Conservation (phyloP, 345 rosid species). For the Bruguiera sexangula region DNA sequence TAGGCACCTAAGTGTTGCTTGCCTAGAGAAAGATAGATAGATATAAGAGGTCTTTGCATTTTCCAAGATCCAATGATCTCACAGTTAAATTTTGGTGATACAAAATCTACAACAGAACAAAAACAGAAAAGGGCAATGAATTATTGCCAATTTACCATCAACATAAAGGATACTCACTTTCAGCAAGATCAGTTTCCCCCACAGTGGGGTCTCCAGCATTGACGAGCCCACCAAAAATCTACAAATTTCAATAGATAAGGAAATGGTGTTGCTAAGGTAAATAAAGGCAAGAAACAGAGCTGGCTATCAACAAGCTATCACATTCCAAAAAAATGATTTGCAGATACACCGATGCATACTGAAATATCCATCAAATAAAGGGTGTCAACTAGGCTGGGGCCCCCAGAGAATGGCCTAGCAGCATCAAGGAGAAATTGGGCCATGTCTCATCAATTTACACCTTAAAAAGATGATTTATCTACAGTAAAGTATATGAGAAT, state of each 20-base stretch:
- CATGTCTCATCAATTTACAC: no score
- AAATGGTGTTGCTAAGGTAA: conserved; percentile 6
- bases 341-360: conserved; percentile 1
- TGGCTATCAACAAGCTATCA: not conserved
- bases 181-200: conserved; percentile 57
- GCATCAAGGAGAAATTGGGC: no score
- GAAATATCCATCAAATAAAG: no score
- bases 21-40: no score
- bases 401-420: no score
- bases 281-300: not conserved
- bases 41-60: no score
- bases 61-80: not conserved
- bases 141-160: not conserved
- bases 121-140: not conserved
- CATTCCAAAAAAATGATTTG: conserved; percentile 6
- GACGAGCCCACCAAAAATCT: conserved; percentile 93
- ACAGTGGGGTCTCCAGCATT: conserved; percentile 76
- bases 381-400: no score
- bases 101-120: no score
- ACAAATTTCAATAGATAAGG: conserved; percentile 2
- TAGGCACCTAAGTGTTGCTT: no score
- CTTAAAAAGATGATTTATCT: no score
- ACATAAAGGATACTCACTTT: conserved; percentile 72
- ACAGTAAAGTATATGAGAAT: no score
- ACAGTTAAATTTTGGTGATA: not conserved